Evolutionary conservation across 495 filamentous ascomycete species (phyloP).

Genomic region (Neurospora tetrasperma): DNA sequence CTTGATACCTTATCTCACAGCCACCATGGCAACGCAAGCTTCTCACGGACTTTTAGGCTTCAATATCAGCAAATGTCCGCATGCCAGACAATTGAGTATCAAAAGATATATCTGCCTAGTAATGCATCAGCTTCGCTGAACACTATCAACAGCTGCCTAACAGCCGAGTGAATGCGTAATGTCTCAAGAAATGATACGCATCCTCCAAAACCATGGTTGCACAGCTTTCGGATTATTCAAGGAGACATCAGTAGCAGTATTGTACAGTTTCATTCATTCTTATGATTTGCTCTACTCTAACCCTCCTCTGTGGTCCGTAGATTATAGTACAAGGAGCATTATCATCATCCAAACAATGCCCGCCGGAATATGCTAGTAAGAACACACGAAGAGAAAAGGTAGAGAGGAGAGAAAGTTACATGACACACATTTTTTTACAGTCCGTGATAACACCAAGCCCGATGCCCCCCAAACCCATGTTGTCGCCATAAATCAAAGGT

Average conservation of each 20-base stretch:
- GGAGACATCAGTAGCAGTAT: background rate
- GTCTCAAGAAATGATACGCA: background rate
- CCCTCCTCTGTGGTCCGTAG: conserved; percentile 13
- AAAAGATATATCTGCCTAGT: background rate
- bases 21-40: background rate
- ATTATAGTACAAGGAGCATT: conserved; percentile 19
- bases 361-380: conserved; percentile 15
- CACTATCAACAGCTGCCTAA: background rate
- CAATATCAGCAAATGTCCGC: background rate
- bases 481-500: conserved; percentile 23
- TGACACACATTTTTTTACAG: conserved; percentile 19
- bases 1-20: background rate
- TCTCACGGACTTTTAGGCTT: background rate
- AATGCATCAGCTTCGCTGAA: background rate
- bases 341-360: conserved; percentile 6
- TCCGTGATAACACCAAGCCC: conserved; percentile 23
- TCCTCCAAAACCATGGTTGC: background rate
- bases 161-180: background rate
- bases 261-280: background rate
- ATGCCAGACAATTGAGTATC: background rate
- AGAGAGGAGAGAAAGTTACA: conserved; percentile 27
- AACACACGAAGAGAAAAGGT: conserved; percentile 16
- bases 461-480: conserved; percentile 19
- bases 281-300: conserved; percentile 18
- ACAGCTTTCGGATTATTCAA: background rate